phyloP scores from a whole-genome alignment of 176 grass and related monocot genomes.

The Eremochloa ophiuroides region DNA sequence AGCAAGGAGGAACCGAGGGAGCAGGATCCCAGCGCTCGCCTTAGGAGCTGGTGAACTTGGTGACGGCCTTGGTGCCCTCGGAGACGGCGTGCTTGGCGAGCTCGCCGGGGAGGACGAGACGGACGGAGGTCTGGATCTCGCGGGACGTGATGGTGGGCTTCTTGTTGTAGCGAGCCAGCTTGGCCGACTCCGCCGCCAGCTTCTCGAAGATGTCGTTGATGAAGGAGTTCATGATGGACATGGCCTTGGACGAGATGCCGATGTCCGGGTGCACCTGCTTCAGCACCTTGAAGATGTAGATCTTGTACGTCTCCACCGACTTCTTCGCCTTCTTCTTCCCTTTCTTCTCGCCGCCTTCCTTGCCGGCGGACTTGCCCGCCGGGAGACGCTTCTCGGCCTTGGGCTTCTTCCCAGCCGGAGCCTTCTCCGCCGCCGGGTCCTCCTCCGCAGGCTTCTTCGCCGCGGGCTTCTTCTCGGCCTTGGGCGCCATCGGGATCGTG shows the following conservation, averaged over 20 bases:
- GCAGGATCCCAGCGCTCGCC: no score
- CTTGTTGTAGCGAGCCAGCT: conserved; percentile 51
- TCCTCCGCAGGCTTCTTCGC: conserved; percentile 35
- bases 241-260: conserved; percentile 88
- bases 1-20: no score
- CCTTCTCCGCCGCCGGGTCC: not conserved
- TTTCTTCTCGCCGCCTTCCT: not conserved
- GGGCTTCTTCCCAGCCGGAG: no score
- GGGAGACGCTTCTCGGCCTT: no score
- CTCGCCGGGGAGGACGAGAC: conserved; percentile 47
- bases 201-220: conserved; percentile 97
- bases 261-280: conserved; percentile 95
- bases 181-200: conserved; percentile 41
- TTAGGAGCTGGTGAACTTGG: conserved; percentile 55
- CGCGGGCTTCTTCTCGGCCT: conserved; percentile 43
- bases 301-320: conserved; percentile 73
- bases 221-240: conserved; percentile 97
- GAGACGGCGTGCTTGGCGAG: conserved; percentile 69
- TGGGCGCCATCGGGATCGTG: conserved; percentile 49
- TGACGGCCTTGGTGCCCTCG: conserved; percentile 66
- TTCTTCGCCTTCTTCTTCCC: conserved; percentile 25
- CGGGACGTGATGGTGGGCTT: conserved; percentile 62
- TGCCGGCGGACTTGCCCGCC: no score
- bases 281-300: conserved; percentile 95
- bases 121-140: conserved; percentile 60